These are phyloP conservation scores for Tolypocladium guangdongense DNA, from an alignment of 2,329 filamentous ascomycete genomes.

Conservation along the genomic window DNA sequence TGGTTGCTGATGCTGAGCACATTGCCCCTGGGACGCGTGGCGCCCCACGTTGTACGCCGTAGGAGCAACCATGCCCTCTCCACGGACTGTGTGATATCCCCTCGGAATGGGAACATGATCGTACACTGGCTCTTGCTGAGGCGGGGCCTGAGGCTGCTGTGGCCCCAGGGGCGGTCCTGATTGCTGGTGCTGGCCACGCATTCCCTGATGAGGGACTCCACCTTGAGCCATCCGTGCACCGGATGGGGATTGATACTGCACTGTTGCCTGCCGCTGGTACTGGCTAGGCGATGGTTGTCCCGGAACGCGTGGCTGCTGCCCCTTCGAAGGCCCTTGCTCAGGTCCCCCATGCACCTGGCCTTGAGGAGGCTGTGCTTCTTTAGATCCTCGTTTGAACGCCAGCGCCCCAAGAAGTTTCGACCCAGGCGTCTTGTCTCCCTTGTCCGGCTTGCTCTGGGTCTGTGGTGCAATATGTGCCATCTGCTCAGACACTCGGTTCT, in stretches of 20 bases:
- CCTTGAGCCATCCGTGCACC: background rate
- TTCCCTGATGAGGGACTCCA: background rate
- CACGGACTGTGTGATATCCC: slow-evolving; percentile 24
- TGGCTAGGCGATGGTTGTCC: slow-evolving; percentile 7
- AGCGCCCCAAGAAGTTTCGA: slow-evolving; percentile 18
- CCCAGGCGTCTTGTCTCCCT: slow-evolving; percentile 9
- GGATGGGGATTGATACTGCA: background rate
- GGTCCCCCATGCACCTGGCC: background rate
- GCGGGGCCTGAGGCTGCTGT: background rate
- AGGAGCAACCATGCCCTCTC: slow-evolving; percentile 20
- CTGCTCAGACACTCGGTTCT: slow-evolving; percentile 21
- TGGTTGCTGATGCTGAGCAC: slow-evolving; percentile 4
- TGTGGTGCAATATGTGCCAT: slow-evolving; percentile 7
- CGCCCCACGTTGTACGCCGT: slow-evolving; percentile 15
- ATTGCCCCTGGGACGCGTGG: slow-evolving; percentile 3
- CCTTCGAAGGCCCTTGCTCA: background rate
- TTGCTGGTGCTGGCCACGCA: background rate
- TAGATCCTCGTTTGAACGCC: slow-evolving; percentile 19
- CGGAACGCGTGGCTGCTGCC: slow-evolving; percentile 1
- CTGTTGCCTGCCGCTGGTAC: slow-evolving; percentile 1
- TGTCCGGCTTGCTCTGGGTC: slow-evolving; percentile 9
- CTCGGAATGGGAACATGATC: slow-evolving; percentile 25
- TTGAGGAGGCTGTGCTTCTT: slow-evolving; percentile 6
- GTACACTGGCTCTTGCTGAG: slow-evolving; percentile 21
- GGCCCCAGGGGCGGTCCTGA: background rate